Evolutionary conservation across 2,329 filamentous ascomycete species (phyloP), one percentile per base, ranked within the genome.

Genomic region (Colletotrichum karsti): DNA sequence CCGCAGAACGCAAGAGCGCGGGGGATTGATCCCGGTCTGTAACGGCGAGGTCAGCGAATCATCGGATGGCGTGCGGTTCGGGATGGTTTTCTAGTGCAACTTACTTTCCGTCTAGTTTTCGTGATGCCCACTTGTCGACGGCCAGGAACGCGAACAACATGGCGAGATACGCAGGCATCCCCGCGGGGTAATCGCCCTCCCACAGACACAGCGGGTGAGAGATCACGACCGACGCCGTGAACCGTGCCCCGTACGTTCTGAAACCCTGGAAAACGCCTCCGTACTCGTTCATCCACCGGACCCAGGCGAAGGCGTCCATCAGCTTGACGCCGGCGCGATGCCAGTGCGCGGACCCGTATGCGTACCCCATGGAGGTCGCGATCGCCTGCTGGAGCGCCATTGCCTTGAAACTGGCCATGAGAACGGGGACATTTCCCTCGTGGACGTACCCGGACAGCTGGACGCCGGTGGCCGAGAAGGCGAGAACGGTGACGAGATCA

Each of bases 101-200:
- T 61, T 10, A 67, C 62, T 18, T 69, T 67, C 61, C 66, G 63
- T 67, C 51, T 15, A 67, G 41, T 69, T 67, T 69, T 65, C 63
- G 61, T 65, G 66, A 51, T 44, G 62, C 62, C 66, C 66, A 69
- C 63, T 67, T 69, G 63, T 62, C 63, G 20, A 69, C 30, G 26
- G 33, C 55, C 28, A 69, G 41, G 53, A 67, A 41, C 53, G 22
- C 24, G 13, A 35, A 33, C 26, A 50, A 20, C 12, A 67, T 28
- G 46, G 41, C 41, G 33, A 39, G 13, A 18, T 55, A 62, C 28
- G 55, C 13, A 55, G 66, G 66, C 26, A 55, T 56, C 63, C 66
- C 66, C 61, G 56, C 61, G 61, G 66, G 66, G 66, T 69, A 56
- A 41, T 51, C 66, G 33, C 50, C 50, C 51, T 69, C 54, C 66